Percentiles rank a stretch among this genome's conserved stretches.
Conservation (phyloP, 805 yeast genomes). For the Allodekkera sacchari region DNA sequence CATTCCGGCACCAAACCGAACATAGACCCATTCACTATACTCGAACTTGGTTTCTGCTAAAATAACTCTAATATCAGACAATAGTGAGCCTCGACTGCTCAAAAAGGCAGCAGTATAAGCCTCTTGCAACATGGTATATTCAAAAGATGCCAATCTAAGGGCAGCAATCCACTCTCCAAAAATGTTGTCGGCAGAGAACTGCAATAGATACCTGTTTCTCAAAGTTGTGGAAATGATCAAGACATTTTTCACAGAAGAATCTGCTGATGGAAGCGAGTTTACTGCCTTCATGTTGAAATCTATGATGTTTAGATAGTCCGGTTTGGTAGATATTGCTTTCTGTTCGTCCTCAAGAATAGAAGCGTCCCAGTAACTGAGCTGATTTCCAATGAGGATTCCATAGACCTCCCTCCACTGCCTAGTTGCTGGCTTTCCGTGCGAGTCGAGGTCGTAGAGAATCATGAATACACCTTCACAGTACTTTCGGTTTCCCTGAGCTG, state of each 20-base stretch:
- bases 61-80: slow-evolving; percentile 80
- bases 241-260: slow-evolving; percentile 65
- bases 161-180: slow-evolving; percentile 77
- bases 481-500: slow-evolving; percentile 68
- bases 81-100: slow-evolving; percentile 81
- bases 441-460: slow-evolving; percentile 63
- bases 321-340: slow-evolving; percentile 33
- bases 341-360: slow-evolving; percentile 47
- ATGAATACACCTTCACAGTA: slow-evolving; percentile 71
- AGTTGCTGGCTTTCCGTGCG: slow-evolving; percentile 81
- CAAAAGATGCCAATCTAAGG: slow-evolving; percentile 71
- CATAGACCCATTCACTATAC: slow-evolving; percentile 92
- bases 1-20: slow-evolving; percentile 94
- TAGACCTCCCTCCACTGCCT: slow-evolving; percentile 89
- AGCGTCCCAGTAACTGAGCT: slow-evolving; percentile 89
- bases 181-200: slow-evolving; percentile 57
- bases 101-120: slow-evolving; percentile 94
- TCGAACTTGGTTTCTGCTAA: slow-evolving; percentile 77
- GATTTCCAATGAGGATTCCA: slow-evolving; percentile 85
- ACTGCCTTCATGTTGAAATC: slow-evolving; percentile 82
- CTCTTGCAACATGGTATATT: slow-evolving; percentile 77
- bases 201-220: slow-evolving; percentile 79
- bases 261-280: slow-evolving; percentile 50
- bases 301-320: slow-evolving; percentile 82
- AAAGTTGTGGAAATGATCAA: slow-evolving; percentile 88